Base-by-base conservation (phyloP, 2,329 filamentous ascomycete species). In the Xylaria sp. region DNA sequence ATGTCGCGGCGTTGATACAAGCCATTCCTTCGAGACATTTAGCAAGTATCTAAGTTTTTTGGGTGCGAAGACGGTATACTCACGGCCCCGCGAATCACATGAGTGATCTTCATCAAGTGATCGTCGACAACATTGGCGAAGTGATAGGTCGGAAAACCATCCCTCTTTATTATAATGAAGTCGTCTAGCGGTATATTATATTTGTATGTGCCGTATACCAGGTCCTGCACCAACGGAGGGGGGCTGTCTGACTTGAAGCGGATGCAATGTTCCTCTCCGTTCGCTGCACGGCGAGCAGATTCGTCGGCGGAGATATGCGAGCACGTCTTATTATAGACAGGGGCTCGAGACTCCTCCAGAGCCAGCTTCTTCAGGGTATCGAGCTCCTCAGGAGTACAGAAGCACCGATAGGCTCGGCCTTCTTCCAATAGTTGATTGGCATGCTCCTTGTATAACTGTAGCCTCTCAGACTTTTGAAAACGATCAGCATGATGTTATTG, bases 61-160 rank as follows among this genome's bases (percentile, higher is more conserved):
- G 23, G 13, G 23, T 1, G 9, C 46, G 12, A 39, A 50, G n/a
- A 46, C 46, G 12, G n/a, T n/a, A n/a, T 9, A 80, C 87, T 76
- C 81, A 92, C 91, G 32, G 92, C 91, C 63, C 95, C 96, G 51
- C 96, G 90, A 68, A 99, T 92, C 15, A 99, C 96, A 80, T 98
- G 95, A 0, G 94, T 98, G 74, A 99, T 97, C 69, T 93, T 84
- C 96, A 99, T 99, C 69, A 92, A 85, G 79, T 98, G 93, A 77
- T 99, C 96, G 77, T 99, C 96, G 4, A 99, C 91, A 9, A 99
- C 95, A 77, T 98, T 99, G 4, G 96, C 96, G 70, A 99, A 91
- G 80, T 99, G 96, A 77, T 99, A 99, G 0, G 97, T 99, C 0
- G 96, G 96, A 72, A 92, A 92, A 0, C 94, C 94, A 78, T 99